Evolutionary conservation across 2,329 filamentous ascomycete genomes (phyloP).

Genomic region (Ophiobolus disseminans): DNA sequence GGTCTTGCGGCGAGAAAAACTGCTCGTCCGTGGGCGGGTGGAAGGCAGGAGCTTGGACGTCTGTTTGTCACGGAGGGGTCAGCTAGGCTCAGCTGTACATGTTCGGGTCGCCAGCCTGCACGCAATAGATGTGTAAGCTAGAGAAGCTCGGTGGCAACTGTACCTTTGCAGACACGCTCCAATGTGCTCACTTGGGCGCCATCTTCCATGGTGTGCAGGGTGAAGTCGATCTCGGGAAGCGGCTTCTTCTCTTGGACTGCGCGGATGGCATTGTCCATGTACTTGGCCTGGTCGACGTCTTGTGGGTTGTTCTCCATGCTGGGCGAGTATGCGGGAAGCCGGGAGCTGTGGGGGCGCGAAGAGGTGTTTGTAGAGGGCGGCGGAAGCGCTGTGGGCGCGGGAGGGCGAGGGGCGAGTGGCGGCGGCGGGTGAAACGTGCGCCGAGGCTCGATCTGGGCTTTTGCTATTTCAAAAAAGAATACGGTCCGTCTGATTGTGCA

Average conservation of each 20-base stretch:
- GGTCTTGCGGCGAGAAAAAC: conserved; percentile 88
- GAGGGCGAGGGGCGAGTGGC: conserved; percentile 40
- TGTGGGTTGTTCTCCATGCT: conserved; percentile 47
- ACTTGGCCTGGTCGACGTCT: conserved; percentile 50
- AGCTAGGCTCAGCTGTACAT: conserved; percentile 32
- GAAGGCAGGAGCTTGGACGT: conserved; percentile 97
- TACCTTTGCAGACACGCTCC: conserved; percentile 99
- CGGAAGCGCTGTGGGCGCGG: conserved; percentile 42
- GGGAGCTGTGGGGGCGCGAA: conserved; percentile 30
- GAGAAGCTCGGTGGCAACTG: conserved; percentile 12
- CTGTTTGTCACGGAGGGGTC: conserved; percentile 58
- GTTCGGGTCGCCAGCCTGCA: conserved; percentile 2
- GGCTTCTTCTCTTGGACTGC: conserved; percentile 95
- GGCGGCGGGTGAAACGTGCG: conserved; percentile 38
- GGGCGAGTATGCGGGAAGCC: conserved; percentile 28
- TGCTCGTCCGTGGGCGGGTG: conserved; percentile 90
- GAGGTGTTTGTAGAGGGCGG: conserved; percentile 30
- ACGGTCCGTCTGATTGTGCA: conserved; percentile 11
- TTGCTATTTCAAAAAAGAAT: conserved; percentile 12
- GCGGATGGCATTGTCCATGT: conserved; percentile 85
- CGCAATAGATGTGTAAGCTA: conserved; percentile 6
- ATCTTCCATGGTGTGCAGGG: conserved; percentile 98
- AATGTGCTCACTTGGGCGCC: conserved; percentile 91
- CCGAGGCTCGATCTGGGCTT: conserved; percentile 34
- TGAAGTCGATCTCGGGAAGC: conserved; percentile 97